phyloP scores from a whole-genome alignment of 2,329 filamentous ascomycete genomes.

The Talaromyces sp. region DNA sequence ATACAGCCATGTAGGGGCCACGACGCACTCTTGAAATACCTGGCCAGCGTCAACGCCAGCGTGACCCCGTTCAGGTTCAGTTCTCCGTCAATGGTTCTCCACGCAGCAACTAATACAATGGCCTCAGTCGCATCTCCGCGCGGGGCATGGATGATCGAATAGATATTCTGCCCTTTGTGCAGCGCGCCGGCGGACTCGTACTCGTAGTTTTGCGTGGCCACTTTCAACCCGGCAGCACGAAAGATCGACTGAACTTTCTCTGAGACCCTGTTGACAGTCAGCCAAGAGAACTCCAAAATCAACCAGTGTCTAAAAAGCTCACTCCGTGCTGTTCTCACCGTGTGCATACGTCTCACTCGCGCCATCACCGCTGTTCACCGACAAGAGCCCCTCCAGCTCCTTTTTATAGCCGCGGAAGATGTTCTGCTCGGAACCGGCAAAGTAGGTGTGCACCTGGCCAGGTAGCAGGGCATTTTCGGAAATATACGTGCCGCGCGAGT shows the following conservation, averaged over 20 bases:
- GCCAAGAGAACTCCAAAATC: neutral
- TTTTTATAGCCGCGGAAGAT: conserved; percentile 85
- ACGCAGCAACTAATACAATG: conserved; percentile 84
- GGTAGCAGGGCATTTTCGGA: conserved; percentile 95
- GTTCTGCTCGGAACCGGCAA: conserved; percentile 92
- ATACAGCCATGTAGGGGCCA: neutral
- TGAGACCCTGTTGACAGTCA: conserved; percentile 44
- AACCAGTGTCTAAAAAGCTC: neutral
- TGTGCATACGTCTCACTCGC: conserved; percentile 23
- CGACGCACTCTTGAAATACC: conserved; percentile 79
- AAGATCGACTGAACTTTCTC: conserved; percentile 71
- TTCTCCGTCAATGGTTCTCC: conserved; percentile 72
- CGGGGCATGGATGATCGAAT: conserved; percentile 87
- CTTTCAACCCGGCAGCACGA: conserved; percentile 74
- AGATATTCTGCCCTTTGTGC: conserved; percentile 80
- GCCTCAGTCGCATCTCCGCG: conserved; percentile 95
- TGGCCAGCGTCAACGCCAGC: conserved; percentile 75
- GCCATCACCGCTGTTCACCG: conserved; percentile 10
- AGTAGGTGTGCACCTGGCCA: conserved; percentile 96
- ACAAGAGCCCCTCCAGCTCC: conserved; percentile 60
- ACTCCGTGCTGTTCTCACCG: conserved; percentile 7
- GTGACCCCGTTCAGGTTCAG: conserved; percentile 84
- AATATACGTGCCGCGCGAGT: conserved; percentile 89
- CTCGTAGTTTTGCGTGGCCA: conserved; percentile 79
- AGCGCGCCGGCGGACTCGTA: conserved; percentile 72